Evolutionary conservation across 2,329 filamentous ascomycete genomes (phyloP).

Genomic region (Apiospora arundinis): DNA sequence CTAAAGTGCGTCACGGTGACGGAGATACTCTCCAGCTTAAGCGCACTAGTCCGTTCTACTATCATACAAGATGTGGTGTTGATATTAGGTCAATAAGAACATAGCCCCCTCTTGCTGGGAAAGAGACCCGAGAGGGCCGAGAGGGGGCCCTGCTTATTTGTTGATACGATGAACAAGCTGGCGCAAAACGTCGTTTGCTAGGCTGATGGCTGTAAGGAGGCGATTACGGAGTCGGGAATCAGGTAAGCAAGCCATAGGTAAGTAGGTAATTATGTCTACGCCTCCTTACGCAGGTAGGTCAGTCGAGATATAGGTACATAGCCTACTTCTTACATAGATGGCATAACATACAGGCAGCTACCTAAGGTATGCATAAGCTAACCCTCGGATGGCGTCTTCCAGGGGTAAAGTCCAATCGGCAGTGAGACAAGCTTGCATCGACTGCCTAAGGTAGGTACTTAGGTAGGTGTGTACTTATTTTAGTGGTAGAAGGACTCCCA

Average conservation of each 20-base stretch:
- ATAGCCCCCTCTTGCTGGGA: background rate
- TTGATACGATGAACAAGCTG: background rate
- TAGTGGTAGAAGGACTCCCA: too few species aligned
- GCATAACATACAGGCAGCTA: too few species aligned
- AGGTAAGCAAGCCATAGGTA: background rate
- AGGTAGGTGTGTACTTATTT: too few species aligned
- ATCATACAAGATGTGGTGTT: background rate
- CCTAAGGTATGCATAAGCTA: too few species aligned
- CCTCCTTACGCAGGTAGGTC: conserved; percentile 1
- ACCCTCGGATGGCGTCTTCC: background rate
- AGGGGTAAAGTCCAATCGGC: background rate
- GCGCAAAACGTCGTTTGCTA: background rate
- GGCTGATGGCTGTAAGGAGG: background rate
- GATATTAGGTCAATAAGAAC: background rate
- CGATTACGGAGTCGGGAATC: background rate
- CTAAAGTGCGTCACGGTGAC: background rate
- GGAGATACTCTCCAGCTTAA: background rate
- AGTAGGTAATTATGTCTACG: background rate
- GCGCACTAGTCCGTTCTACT: background rate
- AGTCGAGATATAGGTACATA: too few species aligned
- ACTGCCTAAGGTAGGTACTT: too few species aligned
- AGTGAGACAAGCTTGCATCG: background rate
- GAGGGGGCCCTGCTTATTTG: background rate
- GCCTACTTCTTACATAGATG: background rate
- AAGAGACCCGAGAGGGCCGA: background rate